Base-by-base conservation (phyloP, 1,139 yeast species). In the Kodamaea anthophila region DNA sequence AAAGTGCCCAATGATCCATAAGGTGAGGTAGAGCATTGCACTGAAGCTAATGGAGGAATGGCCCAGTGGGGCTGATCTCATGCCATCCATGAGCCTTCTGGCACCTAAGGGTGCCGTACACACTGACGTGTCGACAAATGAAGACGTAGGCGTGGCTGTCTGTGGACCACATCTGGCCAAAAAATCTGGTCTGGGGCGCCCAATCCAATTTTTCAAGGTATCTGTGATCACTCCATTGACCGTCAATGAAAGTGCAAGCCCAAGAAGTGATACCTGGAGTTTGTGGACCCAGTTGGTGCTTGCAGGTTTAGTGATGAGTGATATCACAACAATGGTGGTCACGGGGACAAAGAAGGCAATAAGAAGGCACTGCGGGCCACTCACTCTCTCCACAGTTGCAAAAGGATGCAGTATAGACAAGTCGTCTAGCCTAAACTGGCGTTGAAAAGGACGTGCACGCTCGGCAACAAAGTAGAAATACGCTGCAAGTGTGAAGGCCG, bases 131-230 rank as follows among this genome's bases (percentile, higher is more conserved):
- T 55, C 60, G 5, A 64, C 68, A 29, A 74, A 66, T 21, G 49
- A 54, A 35, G 65, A 52, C 2, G 42, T 26, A 0, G 65, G 50
- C 1, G 73, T 58, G 5, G 51, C 57, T 9, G 43, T 35, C 4
- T 32, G 44, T 1, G 88, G 81, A 10, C 65, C 59, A 55, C 94
- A 84, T 30, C 94, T 56, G 5, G 73, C 76, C 18, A 84, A 53
- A 44, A 84, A 82, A 50, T 84, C 94, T 0, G 94, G 94, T 22
- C 94, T 60, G 23, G 82, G 84, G 41, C 85, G 64, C n/a, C 87
- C 91, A 22, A 84, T 74, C 77, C 84, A 74, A 39, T 74, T 71
- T 52, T 84, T 84, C 33, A 81, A 50, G 16, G 75, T 62, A 47
- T 81, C 85, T 2, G 88, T 80, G 28, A 80, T 47, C 18, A 79